Percentiles rank a stretch among this genome's conserved stretches.
Conservation (phyloP, 331 rosid species). For the Quercus phellos region DNA sequence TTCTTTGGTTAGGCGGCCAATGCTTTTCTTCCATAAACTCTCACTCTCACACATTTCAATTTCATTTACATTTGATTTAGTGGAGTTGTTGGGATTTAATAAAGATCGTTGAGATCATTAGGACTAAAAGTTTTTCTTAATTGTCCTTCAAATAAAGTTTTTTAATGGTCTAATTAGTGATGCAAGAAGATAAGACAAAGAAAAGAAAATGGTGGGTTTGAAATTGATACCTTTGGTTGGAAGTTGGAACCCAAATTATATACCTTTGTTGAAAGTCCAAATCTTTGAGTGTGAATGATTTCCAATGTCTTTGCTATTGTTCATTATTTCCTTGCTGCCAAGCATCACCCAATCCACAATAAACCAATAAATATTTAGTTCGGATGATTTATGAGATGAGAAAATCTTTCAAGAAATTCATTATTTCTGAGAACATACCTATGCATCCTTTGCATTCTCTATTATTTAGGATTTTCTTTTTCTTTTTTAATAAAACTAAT, state of each 20-base stretch:
- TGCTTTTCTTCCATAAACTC: constrained; percentile 13
- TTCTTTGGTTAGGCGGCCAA: constrained; percentile 17
- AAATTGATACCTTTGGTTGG: constrained; percentile 11
- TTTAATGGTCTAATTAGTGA: constrained; percentile 19
- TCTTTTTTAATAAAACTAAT: too few relatives aligned
- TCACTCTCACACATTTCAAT: constrained; percentile 3
- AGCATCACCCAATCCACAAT: not conserved
- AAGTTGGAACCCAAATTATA: not conserved
- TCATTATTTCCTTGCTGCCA: not conserved
- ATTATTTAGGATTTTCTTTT: too few relatives aligned
- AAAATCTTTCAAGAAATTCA: too few relatives aligned
- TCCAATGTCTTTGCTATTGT: not conserved
- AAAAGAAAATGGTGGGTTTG: constrained; percentile 14
- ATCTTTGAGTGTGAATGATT: constrained; percentile 1
- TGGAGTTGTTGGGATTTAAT: constrained; percentile 34
- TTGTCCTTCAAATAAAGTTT: too few relatives aligned
- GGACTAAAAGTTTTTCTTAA: not conserved
- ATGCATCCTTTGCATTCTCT: too few relatives aligned
- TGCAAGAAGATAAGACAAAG: constrained; percentile 24
- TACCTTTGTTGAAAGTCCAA: not conserved
- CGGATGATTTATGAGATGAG: not conserved
- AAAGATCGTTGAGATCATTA: constrained; percentile 2
- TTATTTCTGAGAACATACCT: too few relatives aligned
- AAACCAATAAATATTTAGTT: not conserved
- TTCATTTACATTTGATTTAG: constrained; percentile 1